phyloP scores from a whole-genome alignment of 352 stramenopile genomes.

The Aphanomyces invadans region DNA sequence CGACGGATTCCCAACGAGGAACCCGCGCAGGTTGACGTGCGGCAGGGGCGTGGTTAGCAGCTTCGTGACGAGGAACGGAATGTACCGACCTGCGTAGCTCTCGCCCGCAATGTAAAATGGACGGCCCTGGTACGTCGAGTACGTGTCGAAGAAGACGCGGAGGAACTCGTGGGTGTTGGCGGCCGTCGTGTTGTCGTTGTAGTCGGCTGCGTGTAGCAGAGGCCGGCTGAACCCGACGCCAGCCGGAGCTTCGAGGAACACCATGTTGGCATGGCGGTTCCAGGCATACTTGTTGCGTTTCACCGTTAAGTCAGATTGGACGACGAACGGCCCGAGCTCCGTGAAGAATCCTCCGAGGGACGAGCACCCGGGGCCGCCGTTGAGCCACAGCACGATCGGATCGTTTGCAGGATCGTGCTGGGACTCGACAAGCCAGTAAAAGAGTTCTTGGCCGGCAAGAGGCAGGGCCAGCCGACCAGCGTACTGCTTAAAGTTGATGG shows the following conservation, averaged over 20 bases:
- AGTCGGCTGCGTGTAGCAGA: slow-evolving; percentile 38
- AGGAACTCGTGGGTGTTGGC: slow-evolving; percentile 55
- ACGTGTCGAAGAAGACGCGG: slow-evolving; percentile 58
- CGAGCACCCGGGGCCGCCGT: slow-evolving; percentile 83
- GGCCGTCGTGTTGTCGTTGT: slow-evolving; percentile 47
- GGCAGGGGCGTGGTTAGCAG: slow-evolving; percentile 46
- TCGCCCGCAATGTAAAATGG: slow-evolving; percentile 83
- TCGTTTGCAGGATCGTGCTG: slow-evolving; percentile 41
- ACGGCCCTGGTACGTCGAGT: slow-evolving; percentile 51
- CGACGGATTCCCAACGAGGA: slow-evolving; percentile 63
- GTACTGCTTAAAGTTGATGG: slow-evolving; percentile 50
- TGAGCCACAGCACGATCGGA: slow-evolving; percentile 87
- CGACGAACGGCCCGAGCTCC: slow-evolving; percentile 60
- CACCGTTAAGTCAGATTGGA: slow-evolving; percentile 40
- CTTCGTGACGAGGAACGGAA: slow-evolving; percentile 63
- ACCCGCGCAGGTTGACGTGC: slow-evolving; percentile 45
- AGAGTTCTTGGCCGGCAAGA: slow-evolving; percentile 35
- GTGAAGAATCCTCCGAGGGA: slow-evolving; percentile 78
- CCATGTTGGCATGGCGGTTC: slow-evolving; percentile 81
- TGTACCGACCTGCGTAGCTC: slow-evolving; percentile 84
- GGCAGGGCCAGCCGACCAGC: slow-evolving; percentile 41
- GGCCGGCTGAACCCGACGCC: slow-evolving; percentile 75
- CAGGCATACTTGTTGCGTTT: slow-evolving; percentile 73
- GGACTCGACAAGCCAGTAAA: slow-evolving; percentile 68
- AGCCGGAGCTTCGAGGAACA: slow-evolving; percentile 84